Evolutionary conservation across 345 rosid species (phyloP).

Genomic region (Microthlaspi erraticum): DNA sequence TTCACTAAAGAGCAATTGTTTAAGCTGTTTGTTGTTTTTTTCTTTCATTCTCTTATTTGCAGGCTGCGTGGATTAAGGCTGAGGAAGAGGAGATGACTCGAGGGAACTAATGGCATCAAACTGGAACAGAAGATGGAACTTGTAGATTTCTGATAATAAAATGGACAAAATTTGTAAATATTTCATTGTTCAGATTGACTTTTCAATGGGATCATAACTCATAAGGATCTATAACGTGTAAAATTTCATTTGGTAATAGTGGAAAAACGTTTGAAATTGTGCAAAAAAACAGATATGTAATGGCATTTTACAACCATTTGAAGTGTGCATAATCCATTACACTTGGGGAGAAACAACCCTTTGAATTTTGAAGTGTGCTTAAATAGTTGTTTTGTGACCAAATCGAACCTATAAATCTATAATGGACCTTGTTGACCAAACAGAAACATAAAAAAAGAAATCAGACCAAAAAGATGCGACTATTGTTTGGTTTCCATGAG

Average conservation of each 20-base stretch:
- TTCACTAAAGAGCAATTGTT: neutral
- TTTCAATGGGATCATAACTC: neutral
- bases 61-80: slow-evolving; percentile 93
- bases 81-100: slow-evolving; percentile 78
- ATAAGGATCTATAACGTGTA: neutral
- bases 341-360: too few species aligned
- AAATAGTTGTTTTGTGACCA: too few species aligned
- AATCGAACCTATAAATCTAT: too few species aligned
- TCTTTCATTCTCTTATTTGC: slow-evolving; percentile 26
- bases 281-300: too few species aligned
- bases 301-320: too few species aligned
- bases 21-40: slow-evolving; percentile 2
- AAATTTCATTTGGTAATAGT: slow-evolving; percentile 3
- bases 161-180: slow-evolving; percentile 7
- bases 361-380: too few species aligned
- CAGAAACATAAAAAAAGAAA: too few species aligned
- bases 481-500: too few species aligned
- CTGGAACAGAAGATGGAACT: slow-evolving; percentile 7
- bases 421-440: too few species aligned
- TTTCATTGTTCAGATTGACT: slow-evolving; percentile 1
- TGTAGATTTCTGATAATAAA: neutral
- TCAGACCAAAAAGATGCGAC: too few species aligned
- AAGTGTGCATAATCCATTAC: too few species aligned
- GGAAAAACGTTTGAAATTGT: neutral
- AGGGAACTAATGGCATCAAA: slow-evolving; percentile 30